Evolutionary conservation across 2,329 filamentous ascomycete species (phyloP), one percentile per base, ranked within the genome.

Genomic region (Hypoxylon sp.): DNA sequence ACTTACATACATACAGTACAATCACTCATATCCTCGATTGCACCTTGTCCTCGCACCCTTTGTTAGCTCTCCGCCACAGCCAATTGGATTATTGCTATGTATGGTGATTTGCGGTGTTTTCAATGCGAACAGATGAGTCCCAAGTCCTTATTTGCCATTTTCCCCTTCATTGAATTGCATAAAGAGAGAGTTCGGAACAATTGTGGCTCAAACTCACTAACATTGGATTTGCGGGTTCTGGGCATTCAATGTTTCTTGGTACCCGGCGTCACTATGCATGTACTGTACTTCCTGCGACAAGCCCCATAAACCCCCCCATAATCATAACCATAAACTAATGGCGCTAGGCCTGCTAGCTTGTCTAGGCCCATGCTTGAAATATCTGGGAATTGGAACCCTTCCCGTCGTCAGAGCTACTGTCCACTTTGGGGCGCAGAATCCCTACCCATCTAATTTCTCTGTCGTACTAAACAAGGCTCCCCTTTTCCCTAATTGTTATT

Each of bases 401-500:
- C 54, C 51, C 57, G 57, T 59, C 54, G 52, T 61, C 55, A 61
- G 55, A 61, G 55, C 57, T 60, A 58, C 57, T 53, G 52, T 55
- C 55, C 55, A 59, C 56, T 59, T 60, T 56, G 49, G 55, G 55
- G 55, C 46, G 49, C 44, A 49, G 55, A 51, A 61, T 60, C 55
- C 58, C 59, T 65, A 59, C 62, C 51, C 61, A 56, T 64, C 58
- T 65, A 67, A 66, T 66, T 65, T 64, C 63, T 63, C 59, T 25
- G 55, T 55, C 56, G 56, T 61, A 62, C 59, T 63, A 65, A 64
- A 63, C 65, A 63, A 65, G 65, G 63, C 65, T 65, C 65, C 63
- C 65, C 65, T 66, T 67, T 61, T 67, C 61, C 63, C 59, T 66
- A 62, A 64, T 64, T 59, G 38, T 61, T 52, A 61, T 64, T 64